Conservation (phyloP, 305 asterid genomes). For the Fraxinus paxiana region DNA sequence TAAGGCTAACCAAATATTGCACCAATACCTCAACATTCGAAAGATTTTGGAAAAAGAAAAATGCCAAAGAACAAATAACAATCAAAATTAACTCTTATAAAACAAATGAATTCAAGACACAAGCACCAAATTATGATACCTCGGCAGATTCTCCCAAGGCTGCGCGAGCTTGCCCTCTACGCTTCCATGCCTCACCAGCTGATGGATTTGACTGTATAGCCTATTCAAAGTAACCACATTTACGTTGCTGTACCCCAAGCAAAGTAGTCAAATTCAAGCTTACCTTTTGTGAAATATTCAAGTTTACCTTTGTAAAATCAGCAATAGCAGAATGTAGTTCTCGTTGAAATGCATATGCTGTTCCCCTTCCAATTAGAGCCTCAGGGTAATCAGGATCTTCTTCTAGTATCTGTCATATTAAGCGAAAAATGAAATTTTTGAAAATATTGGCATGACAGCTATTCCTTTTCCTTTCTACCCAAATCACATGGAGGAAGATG, state of each 20-base stretch:
- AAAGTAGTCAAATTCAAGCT: slow-evolving; percentile 13
- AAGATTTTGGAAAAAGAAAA: slow-evolving; percentile 15
- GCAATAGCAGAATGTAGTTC: slow-evolving; percentile 92
- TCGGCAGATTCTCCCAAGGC: slow-evolving; percentile 94
- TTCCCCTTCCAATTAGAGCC: slow-evolving; percentile 96
- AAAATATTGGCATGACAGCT: slow-evolving; percentile 18
- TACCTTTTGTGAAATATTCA: slow-evolving; percentile 71
- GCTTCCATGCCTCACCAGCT: slow-evolving; percentile 99
- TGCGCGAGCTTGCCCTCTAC: slow-evolving; percentile 98
- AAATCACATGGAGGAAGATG: slow-evolving; percentile 20
- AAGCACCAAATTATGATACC: slow-evolving; percentile 42
- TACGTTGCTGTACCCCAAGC: slow-evolving; percentile 16
- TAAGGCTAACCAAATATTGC: slow-evolving; percentile 12
- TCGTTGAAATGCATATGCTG: slow-evolving; percentile 96
- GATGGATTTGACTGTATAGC: slow-evolving; percentile 88
- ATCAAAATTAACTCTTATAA: neutral
- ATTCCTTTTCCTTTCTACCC: slow-evolving; percentile 24
- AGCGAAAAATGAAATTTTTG: slow-evolving; percentile 23
- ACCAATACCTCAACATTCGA: slow-evolving; percentile 1
- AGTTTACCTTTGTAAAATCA: slow-evolving; percentile 80
- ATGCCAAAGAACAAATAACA: slow-evolving; percentile 16
- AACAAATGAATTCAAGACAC: slow-evolving; percentile 15
- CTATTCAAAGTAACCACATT: slow-evolving; percentile 39
- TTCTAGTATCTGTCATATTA: slow-evolving; percentile 58
- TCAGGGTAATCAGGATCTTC: slow-evolving; percentile 93